A percentile compares a stretch with the other conserved stretches of the same genome.
These are phyloP conservation scores for Leccinum griseonigrum DNA, from an alignment of 1,284 basidiomycete species.

Conservation along the genomic window DNA sequence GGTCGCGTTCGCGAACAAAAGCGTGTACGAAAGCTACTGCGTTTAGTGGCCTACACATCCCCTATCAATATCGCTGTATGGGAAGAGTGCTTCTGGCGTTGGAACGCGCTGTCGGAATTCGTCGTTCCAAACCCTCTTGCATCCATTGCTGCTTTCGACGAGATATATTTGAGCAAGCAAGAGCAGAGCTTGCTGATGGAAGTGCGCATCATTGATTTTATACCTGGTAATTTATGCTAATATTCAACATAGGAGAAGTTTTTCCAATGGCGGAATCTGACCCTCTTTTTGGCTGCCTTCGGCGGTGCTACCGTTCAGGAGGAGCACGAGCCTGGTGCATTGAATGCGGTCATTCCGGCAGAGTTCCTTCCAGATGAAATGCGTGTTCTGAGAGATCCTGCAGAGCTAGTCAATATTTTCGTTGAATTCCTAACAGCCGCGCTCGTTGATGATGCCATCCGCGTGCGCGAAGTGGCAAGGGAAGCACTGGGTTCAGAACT, in stretches of 20 bases:
- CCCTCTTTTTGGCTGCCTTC: constrained; percentile 76
- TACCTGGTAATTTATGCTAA: constrained; percentile 9
- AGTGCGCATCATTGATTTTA: constrained; percentile 28
- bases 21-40: constrained; percentile 69
- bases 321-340: constrained; percentile 43
- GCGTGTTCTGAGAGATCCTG: constrained; percentile 59
- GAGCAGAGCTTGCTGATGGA: constrained; percentile 39
- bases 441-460: constrained; percentile 59
- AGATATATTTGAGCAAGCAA: constrained; percentile 35
- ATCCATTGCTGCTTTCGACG: constrained; percentile 33
- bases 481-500: constrained; percentile 82
- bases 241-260: constrained; percentile 58
- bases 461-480: constrained; percentile 72
- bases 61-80: constrained; percentile 73
- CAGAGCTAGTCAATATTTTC: constrained; percentile 59
- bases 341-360: constrained; percentile 57
- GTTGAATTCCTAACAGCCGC: constrained; percentile 70
- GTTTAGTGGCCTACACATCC: constrained; percentile 60
- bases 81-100: constrained; percentile 77
- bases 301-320: constrained; percentile 67
- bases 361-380: constrained; percentile 69
- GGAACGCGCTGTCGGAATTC: constrained; percentile 53
- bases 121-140: constrained; percentile 39
- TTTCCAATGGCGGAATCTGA: constrained; percentile 86
- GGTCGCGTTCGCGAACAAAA: constrained; percentile 80